Conservation (phyloP, 345 rosid genomes). For the Erodium maritimum region DNA sequence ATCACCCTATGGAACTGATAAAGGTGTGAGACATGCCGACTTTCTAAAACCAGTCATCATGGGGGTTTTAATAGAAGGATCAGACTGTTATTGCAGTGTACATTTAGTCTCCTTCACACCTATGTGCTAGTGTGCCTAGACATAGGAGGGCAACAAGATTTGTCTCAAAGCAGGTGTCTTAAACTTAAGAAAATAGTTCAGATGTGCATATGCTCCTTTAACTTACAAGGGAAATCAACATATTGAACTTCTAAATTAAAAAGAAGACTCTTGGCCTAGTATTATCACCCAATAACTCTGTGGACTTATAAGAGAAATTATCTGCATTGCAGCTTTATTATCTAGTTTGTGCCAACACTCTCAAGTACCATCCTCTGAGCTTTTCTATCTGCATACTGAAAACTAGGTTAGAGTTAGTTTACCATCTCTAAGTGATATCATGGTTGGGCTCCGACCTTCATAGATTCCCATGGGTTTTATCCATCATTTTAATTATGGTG, state of each 20-base stretch:
- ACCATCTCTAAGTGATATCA: neutral
- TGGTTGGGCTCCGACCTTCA: no score
- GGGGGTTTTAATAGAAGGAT: no score
- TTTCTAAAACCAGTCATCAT: no score
- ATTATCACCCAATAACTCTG: no score
- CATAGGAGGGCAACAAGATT: neutral
- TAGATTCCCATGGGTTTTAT: no score
- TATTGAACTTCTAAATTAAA: neutral
- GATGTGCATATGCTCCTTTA: neutral
- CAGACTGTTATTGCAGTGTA: no score
- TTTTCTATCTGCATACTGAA: neutral
- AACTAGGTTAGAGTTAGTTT: neutral
- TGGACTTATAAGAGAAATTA: neutral
- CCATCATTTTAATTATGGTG: no score
- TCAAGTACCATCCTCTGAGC: neutral
- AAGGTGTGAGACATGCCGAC: no score
- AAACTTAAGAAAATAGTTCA: neutral
- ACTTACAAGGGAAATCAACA: neutral
- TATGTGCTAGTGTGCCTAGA: neutral
- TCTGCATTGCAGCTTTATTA: neutral
- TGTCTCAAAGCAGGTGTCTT: neutral
- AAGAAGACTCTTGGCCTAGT: neutral
- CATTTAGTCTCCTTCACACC: no score
- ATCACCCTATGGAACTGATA: no score
- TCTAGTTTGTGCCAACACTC: neutral